Evolutionary conservation across 306 rosid genomes (phyloP).

Genomic region (Pterocarpus macrocarpus): DNA sequence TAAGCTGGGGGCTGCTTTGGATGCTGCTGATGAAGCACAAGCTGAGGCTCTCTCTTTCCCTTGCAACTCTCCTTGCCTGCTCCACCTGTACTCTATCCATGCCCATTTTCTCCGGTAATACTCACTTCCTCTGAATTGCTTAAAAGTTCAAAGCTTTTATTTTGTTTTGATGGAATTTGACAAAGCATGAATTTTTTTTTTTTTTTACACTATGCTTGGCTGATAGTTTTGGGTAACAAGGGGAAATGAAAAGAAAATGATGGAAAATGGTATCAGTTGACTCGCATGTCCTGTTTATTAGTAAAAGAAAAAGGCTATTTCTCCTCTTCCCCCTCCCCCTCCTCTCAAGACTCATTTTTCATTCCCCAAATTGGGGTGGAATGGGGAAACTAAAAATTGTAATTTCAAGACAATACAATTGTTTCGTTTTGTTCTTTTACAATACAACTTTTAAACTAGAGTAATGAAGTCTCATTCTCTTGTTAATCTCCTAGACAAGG

Average conservation of each 20-base stretch:
- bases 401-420: not conserved
- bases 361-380: not conserved
- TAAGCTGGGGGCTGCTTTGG: constrained; percentile 67
- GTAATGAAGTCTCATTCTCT: too few relatives aligned
- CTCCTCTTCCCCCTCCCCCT: not conserved
- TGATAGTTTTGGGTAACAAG: not conserved
- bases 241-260: not conserved
- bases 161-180: not conserved
- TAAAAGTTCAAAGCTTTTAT: not conserved
- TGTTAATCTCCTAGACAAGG: too few relatives aligned
- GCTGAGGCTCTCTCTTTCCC: constrained; percentile 60
- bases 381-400: not conserved
- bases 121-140: not conserved
- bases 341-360: not conserved
- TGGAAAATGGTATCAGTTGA: too few relatives aligned
- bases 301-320: not conserved
- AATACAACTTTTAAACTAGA: not conserved
- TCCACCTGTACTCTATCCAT: constrained; percentile 90
- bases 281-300: not conserved
- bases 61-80: constrained; percentile 72
- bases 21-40: constrained; percentile 73
- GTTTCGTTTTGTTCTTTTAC: too few relatives aligned
- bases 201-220: not conserved
- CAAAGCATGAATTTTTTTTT: not conserved
- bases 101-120: constrained; percentile 83